Percentiles rank a stretch among this genome's conserved stretches.
Conservation (phyloP, 2,329 filamentous ascomycete genomes). For the Allantophomopsis lycopodina region DNA sequence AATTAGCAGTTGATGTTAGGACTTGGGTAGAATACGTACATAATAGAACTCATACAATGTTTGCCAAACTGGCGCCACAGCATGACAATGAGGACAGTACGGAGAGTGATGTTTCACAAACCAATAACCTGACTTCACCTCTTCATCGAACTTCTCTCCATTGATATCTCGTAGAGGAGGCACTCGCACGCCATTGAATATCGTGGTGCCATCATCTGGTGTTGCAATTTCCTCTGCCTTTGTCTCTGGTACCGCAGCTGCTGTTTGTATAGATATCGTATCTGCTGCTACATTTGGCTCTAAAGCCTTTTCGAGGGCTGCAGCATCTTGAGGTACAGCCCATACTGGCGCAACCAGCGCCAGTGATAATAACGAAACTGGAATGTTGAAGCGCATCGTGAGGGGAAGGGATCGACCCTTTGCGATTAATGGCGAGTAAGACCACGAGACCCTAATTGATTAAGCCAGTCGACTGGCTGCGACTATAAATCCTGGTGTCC, state of each 20-base stretch:
- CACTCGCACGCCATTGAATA: conserved; percentile 31
- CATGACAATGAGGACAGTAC: conserved; percentile 20
- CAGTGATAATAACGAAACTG: conserved; percentile 2
- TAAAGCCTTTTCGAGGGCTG: conserved; percentile 11
- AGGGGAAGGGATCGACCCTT: neutral
- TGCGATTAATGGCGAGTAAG: neutral
- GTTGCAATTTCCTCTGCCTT: neutral
- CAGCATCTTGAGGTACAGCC: conserved; percentile 3
- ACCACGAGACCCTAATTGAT: no score
- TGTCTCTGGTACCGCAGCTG: neutral
- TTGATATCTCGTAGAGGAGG: conserved; percentile 29
- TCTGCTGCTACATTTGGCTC: neutral
- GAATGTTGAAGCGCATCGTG: conserved; percentile 1
- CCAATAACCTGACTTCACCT: conserved; percentile 36
- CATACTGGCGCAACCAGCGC: conserved; percentile 1
- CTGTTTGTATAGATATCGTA: neutral
- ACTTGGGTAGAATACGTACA: conserved; percentile 22
- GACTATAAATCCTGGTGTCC: no score
- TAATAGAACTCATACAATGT: conserved; percentile 86
- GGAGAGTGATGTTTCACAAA: conserved; percentile 39
- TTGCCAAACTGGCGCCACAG: conserved; percentile 75
- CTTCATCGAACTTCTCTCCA: conserved; percentile 24
- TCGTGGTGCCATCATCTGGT: conserved; percentile 13
- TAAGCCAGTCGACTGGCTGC: no score
- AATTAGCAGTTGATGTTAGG: conserved; percentile 2